Evolutionary conservation across 78 protist genomes (phyloP).

Genomic region (Guillardia theta): DNA sequence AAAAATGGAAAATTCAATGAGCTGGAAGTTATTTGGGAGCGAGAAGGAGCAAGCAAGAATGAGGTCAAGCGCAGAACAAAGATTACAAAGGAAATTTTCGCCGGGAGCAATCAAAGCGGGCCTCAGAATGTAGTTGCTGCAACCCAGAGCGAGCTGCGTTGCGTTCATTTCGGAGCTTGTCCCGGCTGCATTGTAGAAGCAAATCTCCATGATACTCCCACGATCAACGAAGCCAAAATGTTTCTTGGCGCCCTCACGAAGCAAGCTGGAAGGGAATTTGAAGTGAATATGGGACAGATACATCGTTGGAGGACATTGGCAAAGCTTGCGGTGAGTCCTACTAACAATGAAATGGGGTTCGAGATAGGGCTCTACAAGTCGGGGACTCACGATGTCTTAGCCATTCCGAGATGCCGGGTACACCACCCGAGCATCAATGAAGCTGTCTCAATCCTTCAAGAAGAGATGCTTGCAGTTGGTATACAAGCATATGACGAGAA

Average conservation of each 20-base stretch:
- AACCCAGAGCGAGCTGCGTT: not conserved
- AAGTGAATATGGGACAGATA: not conserved
- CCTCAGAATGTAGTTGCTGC: not conserved
- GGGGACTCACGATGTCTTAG: not conserved
- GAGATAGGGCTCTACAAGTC: not conserved
- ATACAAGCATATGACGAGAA: not conserved
- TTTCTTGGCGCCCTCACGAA: not conserved
- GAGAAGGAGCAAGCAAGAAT: not conserved
- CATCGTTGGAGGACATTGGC: not conserved
- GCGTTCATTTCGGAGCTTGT: not conserved
- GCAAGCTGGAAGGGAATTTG: not conserved
- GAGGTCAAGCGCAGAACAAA: conserved; percentile 1
- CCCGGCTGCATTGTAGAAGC: not conserved
- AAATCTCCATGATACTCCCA: not conserved
- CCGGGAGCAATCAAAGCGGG: not conserved
- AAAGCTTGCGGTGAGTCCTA: not conserved
- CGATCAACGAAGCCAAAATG: not conserved
- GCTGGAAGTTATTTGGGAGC: conserved; percentile 4
- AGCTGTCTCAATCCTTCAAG: not conserved
- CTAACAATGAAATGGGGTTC: not conserved
- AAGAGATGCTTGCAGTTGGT: not conserved
- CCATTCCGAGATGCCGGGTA: not conserved
- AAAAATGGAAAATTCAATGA: not conserved
- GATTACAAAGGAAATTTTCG: not conserved
- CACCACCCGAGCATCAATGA: conserved; percentile 6